Base-by-base conservation (phyloP, 2,329 filamentous ascomycete species). In the Berkeleyomyces rouxiae region DNA sequence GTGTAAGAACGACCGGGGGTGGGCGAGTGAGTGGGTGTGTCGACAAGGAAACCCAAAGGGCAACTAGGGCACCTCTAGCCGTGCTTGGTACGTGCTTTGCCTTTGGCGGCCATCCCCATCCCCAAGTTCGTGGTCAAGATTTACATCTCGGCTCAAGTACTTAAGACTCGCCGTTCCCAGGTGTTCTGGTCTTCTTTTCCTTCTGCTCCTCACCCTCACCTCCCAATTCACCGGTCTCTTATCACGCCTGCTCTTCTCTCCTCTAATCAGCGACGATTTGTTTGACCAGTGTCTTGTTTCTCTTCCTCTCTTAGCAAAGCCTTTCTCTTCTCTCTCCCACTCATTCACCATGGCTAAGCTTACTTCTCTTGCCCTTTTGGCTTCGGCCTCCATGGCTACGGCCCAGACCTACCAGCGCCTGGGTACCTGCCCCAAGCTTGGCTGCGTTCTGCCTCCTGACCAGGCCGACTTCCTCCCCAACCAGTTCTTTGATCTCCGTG, bases 381-480 rank as follows among this genome's bases (percentile, higher is more conserved):
- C 64, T 23, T 61, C 53, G 11, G 58, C 64, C 43, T 44, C 58
- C 33, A 42, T 63, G 13, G 44, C 42, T n/a, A 74, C 76, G 46
- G 80, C 77, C 40, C 81, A 84, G 74, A 82, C 80, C 40, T 84
- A 76, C 72, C 81, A 81, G 71, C 76, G 82, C 59, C 75, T 84
- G 16, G 82, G 82, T 65, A 78, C 78, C 36, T 84, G 82, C 69
- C 80, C 80, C 7, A 75, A 75, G 43, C 76, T 84, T 23, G 82
- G 82, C 66, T 84, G 82, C 67, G 73, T 84, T 57, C 73, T 84
- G 11, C 82, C 82, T 11, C 82, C 82, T 1, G 81, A 84, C 67
- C 80, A 82, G 75, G 84, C 86, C 66, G 88, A 93, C 69, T 93
- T 93, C 74, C 79, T 95, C 1, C 84, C 88, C 4, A 88, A 88